A percentile compares a stretch with the other conserved stretches of the same genome.
These are phyloP conservation scores for Conoideocrella luteorostrata DNA, from an alignment of 2,329 filamentous ascomycete genomes.

Conservation along the genomic window DNA sequence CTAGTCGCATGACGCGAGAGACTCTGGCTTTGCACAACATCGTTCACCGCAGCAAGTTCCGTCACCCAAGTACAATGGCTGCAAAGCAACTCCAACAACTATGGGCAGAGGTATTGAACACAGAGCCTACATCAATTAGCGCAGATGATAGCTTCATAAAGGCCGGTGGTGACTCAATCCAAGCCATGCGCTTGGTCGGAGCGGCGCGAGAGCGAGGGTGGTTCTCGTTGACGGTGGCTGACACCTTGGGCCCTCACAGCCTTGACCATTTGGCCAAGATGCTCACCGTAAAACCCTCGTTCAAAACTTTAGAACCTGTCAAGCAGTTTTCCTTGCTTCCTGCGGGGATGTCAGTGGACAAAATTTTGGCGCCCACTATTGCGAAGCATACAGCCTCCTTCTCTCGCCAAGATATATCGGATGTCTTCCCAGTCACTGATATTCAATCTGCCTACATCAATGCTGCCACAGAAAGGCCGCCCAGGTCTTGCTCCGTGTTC, in stretches of 20 bases:
- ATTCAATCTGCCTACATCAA: background rate
- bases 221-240: too few relatives aligned
- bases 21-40: background rate
- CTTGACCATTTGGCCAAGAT: too few relatives aligned
- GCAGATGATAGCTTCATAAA: slow-evolving; percentile 28
- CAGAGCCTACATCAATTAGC: slow-evolving; percentile 22
- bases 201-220: too few relatives aligned
- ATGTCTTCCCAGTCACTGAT: background rate
- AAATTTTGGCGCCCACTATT: background rate
- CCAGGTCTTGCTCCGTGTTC: background rate
- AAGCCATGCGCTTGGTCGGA: slow-evolving; percentile 38
- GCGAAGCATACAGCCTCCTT: too few relatives aligned
- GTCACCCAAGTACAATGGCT: too few relatives aligned
- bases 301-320: background rate
- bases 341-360: background rate
- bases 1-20: slow-evolving; percentile 7
- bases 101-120: slow-evolving; percentile 35
- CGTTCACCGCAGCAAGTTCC: too few relatives aligned
- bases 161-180: slow-evolving; percentile 38
- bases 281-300: too few relatives aligned
- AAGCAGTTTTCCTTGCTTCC: background rate
- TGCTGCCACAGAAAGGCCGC: background rate
- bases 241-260: too few relatives aligned
- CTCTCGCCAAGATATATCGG: too few relatives aligned
- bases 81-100: slow-evolving; percentile 21